Base-by-base conservation (phyloP, 192 early-diverging fungal genomes). In the Gonapodya prolifera region DNA sequence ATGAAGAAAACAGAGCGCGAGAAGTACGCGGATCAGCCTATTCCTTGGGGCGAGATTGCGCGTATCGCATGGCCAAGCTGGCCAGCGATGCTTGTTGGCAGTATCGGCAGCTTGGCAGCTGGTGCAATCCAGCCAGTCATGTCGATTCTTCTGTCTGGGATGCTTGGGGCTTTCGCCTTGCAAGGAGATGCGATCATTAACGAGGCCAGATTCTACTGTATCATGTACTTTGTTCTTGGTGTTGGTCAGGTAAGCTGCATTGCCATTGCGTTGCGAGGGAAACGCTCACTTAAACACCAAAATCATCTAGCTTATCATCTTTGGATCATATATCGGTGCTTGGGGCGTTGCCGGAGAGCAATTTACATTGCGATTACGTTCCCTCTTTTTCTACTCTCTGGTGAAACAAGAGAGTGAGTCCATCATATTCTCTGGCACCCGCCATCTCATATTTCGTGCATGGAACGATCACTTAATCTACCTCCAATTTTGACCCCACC, bases 161-260 rank as follows among this genome's bases (percentile, higher is more conserved):
- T 61, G 45, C 45, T 61, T 61, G 23, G 8, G 8, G 45, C 45
- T 23, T 61, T 61, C 45, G 45, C 8, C 8, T 16, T 16, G 45
- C 8, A 8, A 23, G 45, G 45, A 61, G 8, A 61, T 16, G 45
- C 45, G 45, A 61, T 61, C 23, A 8, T 61, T 33, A 36, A 79
- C 69, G 45, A 85, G 13, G 86, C 87, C 45, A 81, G 86, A 70
- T 80, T 86, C 75, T 92, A 87, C 78, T 86, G 84, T 17, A 78
- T 85, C 35, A 85, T 89, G 77, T 90, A 91, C 77, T 81, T 88
- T 32, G 80, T 85, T 70, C 91, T 91, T 78, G 88, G 86, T 35
- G 81, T 88, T 75, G 90, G 8, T 61, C 45, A 61, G 45, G 45
- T 61, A 23, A 61, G 45, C 8, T 61, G 45, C 23, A 23, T 8